Base-by-base conservation (phyloP, 495 filamentous ascomycete genomes). In the Hypomontagnella monticulosa region DNA sequence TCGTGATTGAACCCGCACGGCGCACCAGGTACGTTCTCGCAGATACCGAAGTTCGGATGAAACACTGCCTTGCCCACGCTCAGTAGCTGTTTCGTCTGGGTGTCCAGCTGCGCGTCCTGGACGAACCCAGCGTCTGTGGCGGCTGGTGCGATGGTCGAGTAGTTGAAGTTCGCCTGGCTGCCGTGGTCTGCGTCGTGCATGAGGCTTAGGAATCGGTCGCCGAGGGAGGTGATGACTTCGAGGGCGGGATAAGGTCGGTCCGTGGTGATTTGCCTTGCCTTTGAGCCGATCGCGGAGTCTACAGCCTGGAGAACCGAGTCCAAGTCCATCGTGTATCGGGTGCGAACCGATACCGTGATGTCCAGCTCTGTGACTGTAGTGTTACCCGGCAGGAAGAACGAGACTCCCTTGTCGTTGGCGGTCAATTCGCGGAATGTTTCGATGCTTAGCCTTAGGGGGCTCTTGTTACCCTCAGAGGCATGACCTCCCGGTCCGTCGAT, bases 21-120 rank as follows among this genome's bases (percentile, higher is more conserved):
- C 1, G 41, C 63, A 7, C 46, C 75, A 0, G 73, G 56, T 0
- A 73, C 61, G 30, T 12, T 37, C 0, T 61, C 34, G 54, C 70
- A 72, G 51, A 87, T 86, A 4, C 75, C 77, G 57, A 84, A 85
- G 68, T 80, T 81, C 1, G 80, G 79, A 59, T 83, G 81, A 11
- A 88, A 67, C 3, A 80, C 81, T 1, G 82, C 84, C 10, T 81
- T 76, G 15, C 76, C 73, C 43, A 84, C 82, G 67, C 80, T 83
- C 47, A 86, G 27, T 12, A 69, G 19, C 7, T 62, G 37, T 12
- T 67, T 57, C 6, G 61, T 69, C 11, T 36, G 27, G 1, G 61
- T 32, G 41, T 69, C 79, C 54, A 87, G 80, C 5, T 79, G 80
- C 74, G 70, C 62, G 16, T 74, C 57, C 33, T 72, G 70, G 11